Evolutionary conservation across 2,329 filamentous ascomycete species (phyloP).

Genomic region (Diplodia scrobiculata): DNA sequence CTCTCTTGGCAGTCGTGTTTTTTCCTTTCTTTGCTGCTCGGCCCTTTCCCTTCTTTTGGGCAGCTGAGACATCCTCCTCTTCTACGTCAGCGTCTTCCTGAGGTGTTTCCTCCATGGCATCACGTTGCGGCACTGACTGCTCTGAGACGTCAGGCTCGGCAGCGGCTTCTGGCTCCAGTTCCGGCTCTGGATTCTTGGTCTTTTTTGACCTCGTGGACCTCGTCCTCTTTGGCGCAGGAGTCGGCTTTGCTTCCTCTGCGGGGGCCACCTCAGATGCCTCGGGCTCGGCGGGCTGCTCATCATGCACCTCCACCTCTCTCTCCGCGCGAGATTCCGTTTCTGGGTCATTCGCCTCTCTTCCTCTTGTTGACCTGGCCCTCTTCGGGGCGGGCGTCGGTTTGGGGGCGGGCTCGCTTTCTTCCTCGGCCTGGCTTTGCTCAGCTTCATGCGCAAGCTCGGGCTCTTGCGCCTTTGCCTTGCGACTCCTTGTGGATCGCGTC

Average conservation of each 20-base stretch:
- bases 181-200: neutral
- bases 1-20: neutral
- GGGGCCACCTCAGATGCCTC: neutral
- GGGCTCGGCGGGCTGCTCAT: neutral
- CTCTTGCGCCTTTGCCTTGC: slow-evolving; percentile 10
- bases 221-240: slow-evolving; percentile 1
- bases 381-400: slow-evolving; percentile 5
- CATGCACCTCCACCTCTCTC: neutral
- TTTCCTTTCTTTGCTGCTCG: slow-evolving; percentile 24
- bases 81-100: slow-evolving; percentile 7
- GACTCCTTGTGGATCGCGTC: slow-evolving; percentile 22
- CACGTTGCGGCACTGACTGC: slow-evolving; percentile 33
- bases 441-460: neutral
- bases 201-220: slow-evolving; percentile 14
- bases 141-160: slow-evolving; percentile 32
- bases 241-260: neutral
- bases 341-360: slow-evolving; percentile 5
- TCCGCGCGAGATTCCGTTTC: slow-evolving; percentile 20
- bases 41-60: slow-evolving; percentile 19
- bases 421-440: neutral
- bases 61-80: neutral
- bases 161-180: slow-evolving; percentile 31
- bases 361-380: slow-evolving; percentile 17
- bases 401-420: neutral
- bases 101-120: slow-evolving; percentile 34